A percentile compares a stretch with the other conserved stretches of the same genome.
phyloP scores from a whole-genome alignment of 768 basidiomycete genomes.

The Cystobasidium tubakii region DNA sequence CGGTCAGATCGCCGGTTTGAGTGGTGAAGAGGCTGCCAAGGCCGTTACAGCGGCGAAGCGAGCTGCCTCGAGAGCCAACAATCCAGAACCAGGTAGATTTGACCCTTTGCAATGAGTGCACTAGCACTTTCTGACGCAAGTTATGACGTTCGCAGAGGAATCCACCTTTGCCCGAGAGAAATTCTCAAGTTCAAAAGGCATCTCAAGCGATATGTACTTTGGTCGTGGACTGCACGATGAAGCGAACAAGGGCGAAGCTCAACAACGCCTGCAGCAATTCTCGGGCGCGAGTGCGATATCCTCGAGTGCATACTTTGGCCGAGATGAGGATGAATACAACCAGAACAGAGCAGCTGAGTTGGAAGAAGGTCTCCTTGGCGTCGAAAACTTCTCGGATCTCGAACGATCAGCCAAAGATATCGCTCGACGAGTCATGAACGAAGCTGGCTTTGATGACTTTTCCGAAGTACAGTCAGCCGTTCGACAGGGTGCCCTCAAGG shows the following conservation, averaged over 20 bases:
- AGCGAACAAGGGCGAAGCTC: constrained; percentile 64
- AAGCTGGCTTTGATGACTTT: constrained; percentile 46
- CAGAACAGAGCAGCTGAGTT: constrained; percentile 54
- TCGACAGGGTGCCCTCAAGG: constrained; percentile 73
- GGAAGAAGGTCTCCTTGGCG: constrained; percentile 54
- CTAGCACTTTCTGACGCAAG: not conserved
- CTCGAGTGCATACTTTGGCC: constrained; percentile 83
- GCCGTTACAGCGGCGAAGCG: constrained; percentile 62
- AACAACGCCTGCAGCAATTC: constrained; percentile 73
- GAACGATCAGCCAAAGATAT: constrained; percentile 70
- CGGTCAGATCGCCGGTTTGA: constrained; percentile 55
- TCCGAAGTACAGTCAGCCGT: constrained; percentile 79
- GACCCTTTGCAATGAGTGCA: not conserved
- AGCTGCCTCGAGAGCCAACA: constrained; percentile 52
- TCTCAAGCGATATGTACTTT: constrained; percentile 98
- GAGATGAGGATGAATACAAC: constrained; percentile 64
- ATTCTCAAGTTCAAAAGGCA: constrained; percentile 87
- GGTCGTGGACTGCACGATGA: constrained; percentile 83
- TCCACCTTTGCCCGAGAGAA: constrained; percentile 76
- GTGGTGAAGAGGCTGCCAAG: constrained; percentile 43
- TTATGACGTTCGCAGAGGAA: constrained; percentile 21
- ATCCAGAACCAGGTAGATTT: constrained; percentile 49
- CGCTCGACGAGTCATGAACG: constrained; percentile 60
- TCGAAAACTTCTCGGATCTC: constrained; percentile 55
- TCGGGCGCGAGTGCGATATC: constrained; percentile 59